Evolutionary conservation across 2,329 filamentous ascomycete genomes (phyloP).

Genomic region (Dothidotthia symphoricarpi): DNA sequence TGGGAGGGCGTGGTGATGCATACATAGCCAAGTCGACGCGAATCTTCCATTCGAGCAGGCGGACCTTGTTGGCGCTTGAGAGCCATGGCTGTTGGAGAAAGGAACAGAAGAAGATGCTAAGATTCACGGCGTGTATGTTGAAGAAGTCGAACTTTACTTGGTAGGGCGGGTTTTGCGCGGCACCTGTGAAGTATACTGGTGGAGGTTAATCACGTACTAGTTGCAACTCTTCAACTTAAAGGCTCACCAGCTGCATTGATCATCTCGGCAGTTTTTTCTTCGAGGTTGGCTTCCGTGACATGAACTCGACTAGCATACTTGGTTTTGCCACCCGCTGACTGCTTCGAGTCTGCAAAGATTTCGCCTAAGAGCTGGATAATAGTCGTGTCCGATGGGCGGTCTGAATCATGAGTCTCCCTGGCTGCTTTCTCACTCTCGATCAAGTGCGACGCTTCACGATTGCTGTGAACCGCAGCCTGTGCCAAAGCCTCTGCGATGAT

Average conservation of each 20-base stretch:
- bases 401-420: too few relatives aligned
- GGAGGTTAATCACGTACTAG: too few relatives aligned
- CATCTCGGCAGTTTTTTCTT: slow-evolving; percentile 64
- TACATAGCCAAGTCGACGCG: slow-evolving; percentile 74
- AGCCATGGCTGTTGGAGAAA: too few relatives aligned
- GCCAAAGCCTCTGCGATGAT: slow-evolving; percentile 79
- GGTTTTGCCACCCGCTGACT: slow-evolving; percentile 64
- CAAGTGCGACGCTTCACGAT: slow-evolving; percentile 58
- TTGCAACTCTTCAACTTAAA: too few relatives aligned
- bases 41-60: slow-evolving; percentile 79
- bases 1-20: slow-evolving; percentile 63
- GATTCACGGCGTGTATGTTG: slow-evolving; percentile 74
- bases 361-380: slow-evolving; percentile 63
- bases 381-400: too few relatives aligned
- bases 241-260: slow-evolving; percentile 60
- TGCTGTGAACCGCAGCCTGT: slow-evolving; percentile 68
- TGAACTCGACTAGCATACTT: slow-evolving; percentile 57
- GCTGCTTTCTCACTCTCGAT: slow-evolving; percentile 52
- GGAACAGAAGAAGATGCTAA: slow-evolving; percentile 68
- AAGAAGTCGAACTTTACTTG: slow-evolving; percentile 75
- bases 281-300: slow-evolving; percentile 55
- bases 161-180: slow-evolving; percentile 60
- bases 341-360: slow-evolving; percentile 53
- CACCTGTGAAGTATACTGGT: slow-evolving; percentile 56
- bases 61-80: slow-evolving; percentile 57